Percentiles rank a stretch among this genome's conserved stretches.
Conservation (phyloP, 2,329 filamentous ascomycete genomes). For the Penicillium paneum region DNA sequence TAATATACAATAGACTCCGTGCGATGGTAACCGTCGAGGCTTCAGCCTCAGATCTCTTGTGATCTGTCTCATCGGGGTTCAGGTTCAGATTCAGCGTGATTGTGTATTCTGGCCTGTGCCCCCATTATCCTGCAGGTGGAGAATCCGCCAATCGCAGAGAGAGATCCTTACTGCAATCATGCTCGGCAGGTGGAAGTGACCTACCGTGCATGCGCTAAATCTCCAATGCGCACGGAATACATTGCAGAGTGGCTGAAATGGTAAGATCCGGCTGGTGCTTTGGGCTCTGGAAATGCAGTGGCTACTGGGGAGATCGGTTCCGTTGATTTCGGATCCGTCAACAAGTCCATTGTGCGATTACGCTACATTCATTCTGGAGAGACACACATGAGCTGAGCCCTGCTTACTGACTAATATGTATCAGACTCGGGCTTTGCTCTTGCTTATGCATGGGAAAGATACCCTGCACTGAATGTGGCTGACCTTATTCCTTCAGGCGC, state of each 20-base stretch:
- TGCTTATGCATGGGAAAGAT: conserved; percentile 7
- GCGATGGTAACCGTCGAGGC: not conserved
- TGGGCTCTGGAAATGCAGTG: conserved; percentile 13
- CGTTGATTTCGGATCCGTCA: conserved; percentile 13
- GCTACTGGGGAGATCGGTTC: conserved; percentile 22
- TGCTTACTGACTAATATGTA: not conserved
- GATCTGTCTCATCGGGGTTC: not conserved
- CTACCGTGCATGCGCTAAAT: conserved; percentile 26
- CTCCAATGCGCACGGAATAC: conserved; percentile 19
- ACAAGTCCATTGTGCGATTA: conserved; percentile 13
- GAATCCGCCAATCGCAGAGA: not conserved
- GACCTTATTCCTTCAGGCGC: not conserved
- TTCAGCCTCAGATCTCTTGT: not conserved
- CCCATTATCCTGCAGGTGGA: conserved; percentile 13
- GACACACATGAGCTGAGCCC: not conserved
- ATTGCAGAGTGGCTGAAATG: conserved; percentile 26
- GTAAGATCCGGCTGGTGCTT: conserved; percentile 18
- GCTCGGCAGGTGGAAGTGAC: conserved; percentile 21
- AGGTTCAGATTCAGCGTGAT: not conserved
- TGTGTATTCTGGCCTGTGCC: not conserved
- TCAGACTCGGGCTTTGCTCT: conserved; percentile 1
- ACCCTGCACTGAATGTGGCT: not conserved
- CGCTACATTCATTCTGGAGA: not conserved
- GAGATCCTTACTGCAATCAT: conserved; percentile 15
- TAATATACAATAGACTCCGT: no score